A percentile compares a stretch with the other conserved stretches of the same genome.
phyloP scores from a whole-genome alignment of 768 basidiomycete species.

The Zangia roseola region DNA sequence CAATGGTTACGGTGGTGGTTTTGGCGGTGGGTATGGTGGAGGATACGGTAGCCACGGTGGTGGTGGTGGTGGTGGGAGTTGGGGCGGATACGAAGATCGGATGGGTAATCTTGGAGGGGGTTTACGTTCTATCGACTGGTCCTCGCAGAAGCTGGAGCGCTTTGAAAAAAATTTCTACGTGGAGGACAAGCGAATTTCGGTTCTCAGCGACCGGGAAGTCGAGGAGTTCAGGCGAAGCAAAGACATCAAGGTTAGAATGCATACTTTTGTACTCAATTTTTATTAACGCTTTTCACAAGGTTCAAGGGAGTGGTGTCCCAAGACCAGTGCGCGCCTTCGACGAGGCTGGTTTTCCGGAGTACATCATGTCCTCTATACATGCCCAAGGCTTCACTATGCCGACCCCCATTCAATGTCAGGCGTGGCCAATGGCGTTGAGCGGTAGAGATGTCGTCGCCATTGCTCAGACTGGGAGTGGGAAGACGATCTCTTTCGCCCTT shows the following conservation, averaged over 20 bases:
- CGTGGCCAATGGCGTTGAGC: constrained; percentile 98
- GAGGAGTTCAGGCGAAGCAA: constrained; percentile 81
- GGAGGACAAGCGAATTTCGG: constrained; percentile 82
- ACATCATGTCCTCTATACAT: constrained; percentile 89
- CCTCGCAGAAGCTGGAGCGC: constrained; percentile 61
- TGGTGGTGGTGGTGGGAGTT: constrained; percentile 29
- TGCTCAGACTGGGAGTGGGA: constrained; percentile 97
- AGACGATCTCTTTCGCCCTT: constrained; percentile 97
- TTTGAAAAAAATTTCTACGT: constrained; percentile 99
- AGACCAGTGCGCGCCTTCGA: constrained; percentile 91
- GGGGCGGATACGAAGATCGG: constrained; percentile 51
- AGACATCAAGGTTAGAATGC: constrained; percentile 74
- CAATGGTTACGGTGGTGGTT: constrained; percentile 36
- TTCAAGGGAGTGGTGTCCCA: constrained; percentile 86
- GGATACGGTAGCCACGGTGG: constrained; percentile 28
- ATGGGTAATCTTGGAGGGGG: constrained; percentile 83
- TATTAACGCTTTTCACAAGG: constrained; percentile 40
- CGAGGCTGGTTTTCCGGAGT: constrained; percentile 95
- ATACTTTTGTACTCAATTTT: not conserved
- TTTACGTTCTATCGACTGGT: constrained; percentile 86
- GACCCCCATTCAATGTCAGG: constrained; percentile 97
- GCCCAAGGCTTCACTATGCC: constrained; percentile 91
- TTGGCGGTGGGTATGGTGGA: constrained; percentile 32
- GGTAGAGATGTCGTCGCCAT: constrained; percentile 95
- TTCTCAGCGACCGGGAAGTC: constrained; percentile 79